Base-by-base conservation (phyloP, 805 yeast genomes). In the Wickerhamomyces tratensis region DNA sequence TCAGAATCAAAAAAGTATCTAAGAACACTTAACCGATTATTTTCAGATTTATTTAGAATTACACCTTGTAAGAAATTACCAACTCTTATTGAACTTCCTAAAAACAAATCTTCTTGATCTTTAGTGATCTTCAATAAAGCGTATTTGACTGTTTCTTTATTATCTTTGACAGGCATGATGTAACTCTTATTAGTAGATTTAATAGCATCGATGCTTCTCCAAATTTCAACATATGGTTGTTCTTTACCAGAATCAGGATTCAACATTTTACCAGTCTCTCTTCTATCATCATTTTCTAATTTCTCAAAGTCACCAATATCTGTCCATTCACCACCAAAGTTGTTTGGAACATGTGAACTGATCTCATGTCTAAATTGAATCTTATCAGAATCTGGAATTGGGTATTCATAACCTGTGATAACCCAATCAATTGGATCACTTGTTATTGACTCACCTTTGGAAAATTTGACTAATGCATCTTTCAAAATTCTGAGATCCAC, bases 191-290 rank as follows among this genome's bases (percentile, higher is more conserved):
- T 65, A 1, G 63, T 45, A 30, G 60, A 49, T 14, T 48, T 42
- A 11, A 48, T 41, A 3, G 71, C 65, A 46, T 69, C 68, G 20
- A 74, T 48, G 25, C 69, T 62, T 46, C 72, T 54, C 80, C 80
- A 75, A 20, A 69, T 62, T 54, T 75, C 79, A 34, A 70, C 57
- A 45, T 72, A 75, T 10, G 61, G 62, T 40, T 67, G 69, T 6
- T 25, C 36, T 14, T 49, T 49, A 0, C 70, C 70, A 1, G 74
- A 63, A 2, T 43, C 62, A 0, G 72, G 67, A 48, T 72, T 67
- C 3, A 46, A 41, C 78, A 75, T 72, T 6, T 46, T 43, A 0
- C 80, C 80, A 1, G 67, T 64, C 46, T 75, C 80, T 43, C 61
- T 62, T 36, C 77, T 57, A 40, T 68, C 68, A 9, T 68, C 63